These are phyloP conservation scores for Aspergillus sp. DNA, from an alignment of 2,329 filamentous ascomycete genomes.

Conservation along the genomic window DNA sequence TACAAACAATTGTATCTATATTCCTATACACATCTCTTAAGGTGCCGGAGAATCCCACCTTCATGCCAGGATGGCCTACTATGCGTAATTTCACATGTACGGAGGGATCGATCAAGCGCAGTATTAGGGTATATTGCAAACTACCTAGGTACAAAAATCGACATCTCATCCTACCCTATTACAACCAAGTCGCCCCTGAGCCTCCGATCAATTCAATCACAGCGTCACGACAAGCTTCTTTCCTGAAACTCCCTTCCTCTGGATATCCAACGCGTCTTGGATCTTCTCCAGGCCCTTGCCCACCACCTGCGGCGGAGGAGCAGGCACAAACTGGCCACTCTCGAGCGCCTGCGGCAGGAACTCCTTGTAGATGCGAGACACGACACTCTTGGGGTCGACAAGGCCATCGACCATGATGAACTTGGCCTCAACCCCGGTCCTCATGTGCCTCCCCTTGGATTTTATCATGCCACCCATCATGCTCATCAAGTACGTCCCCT, in stretches of 20 bases:
- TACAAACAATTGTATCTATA: too few species aligned
- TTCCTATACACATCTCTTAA: too few species aligned
- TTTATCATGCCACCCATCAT: conserved; percentile 10
- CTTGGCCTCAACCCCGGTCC: too few species aligned
- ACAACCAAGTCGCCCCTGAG: too few species aligned
- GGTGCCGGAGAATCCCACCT: too few species aligned
- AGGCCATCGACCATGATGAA: conserved; percentile 11
- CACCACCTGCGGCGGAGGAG: conserved; percentile 36
- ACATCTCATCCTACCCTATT: neutral
- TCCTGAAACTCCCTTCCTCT: conserved; percentile 39
- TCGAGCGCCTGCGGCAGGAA: conserved; percentile 27
- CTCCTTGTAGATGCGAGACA: conserved; percentile 24
- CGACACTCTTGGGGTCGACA: conserved; percentile 9
- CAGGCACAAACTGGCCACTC: conserved; percentile 25
- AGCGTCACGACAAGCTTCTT: conserved; percentile 33
- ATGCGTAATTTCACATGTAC: neutral
- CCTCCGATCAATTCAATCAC: neutral
- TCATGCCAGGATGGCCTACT: too few species aligned
- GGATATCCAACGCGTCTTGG: conserved; percentile 34
- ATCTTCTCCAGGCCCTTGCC: conserved; percentile 38
- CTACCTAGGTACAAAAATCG: neutral
- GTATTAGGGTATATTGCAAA: too few species aligned
- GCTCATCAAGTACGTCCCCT: conserved; percentile 10
- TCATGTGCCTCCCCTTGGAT: too few species aligned
- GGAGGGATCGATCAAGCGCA: too few species aligned